These are phyloP conservation scores for Pythium insidiosum DNA, from an alignment of 352 stramenopile species.

Conservation along the genomic window DNA sequence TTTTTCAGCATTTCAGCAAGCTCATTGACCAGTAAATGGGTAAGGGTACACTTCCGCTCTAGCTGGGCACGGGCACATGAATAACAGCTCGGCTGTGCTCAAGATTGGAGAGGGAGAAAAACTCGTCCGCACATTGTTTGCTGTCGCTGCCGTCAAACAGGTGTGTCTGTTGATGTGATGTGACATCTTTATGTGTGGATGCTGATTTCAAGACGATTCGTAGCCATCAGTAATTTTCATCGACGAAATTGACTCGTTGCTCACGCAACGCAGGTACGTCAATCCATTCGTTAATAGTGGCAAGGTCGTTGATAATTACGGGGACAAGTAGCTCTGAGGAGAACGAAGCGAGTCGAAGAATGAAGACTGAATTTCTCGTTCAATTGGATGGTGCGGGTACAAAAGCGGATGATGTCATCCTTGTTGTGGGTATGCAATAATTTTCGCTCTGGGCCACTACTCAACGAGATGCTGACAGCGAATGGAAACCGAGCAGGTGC, in stretches of 20 bases:
- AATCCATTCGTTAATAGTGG: slow-evolving; percentile 4
- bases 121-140: slow-evolving; percentile 95
- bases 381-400: slow-evolving; percentile 95
- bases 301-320: too few relatives aligned
- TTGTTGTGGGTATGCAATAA: slow-evolving; percentile 59
- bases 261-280: slow-evolving; percentile 89
- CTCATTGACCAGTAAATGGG: slow-evolving; percentile 99
- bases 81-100: too few relatives aligned
- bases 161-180: slow-evolving; percentile 16
- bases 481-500: slow-evolving; percentile 46
- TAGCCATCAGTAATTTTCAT: slow-evolving; percentile 98
- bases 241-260: slow-evolving; percentile 98
- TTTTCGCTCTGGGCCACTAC: background rate
- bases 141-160: slow-evolving; percentile 90
- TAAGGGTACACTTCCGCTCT: slow-evolving; percentile 12
- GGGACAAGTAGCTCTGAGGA: slow-evolving; percentile 93
- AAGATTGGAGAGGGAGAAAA: slow-evolving; percentile 99
- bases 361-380: slow-evolving; percentile 99
- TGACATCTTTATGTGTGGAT: background rate
- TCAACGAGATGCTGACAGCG: background rate
- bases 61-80: too few relatives aligned
- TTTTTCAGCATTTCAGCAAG: slow-evolving; percentile 99
- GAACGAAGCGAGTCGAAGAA: slow-evolving; percentile 94
- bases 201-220: background rate
- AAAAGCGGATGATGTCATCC: slow-evolving; percentile 86